Base-by-base conservation (phyloP, 495 filamentous ascomycete species). In the Lindgomyces ingoldianus region DNA sequence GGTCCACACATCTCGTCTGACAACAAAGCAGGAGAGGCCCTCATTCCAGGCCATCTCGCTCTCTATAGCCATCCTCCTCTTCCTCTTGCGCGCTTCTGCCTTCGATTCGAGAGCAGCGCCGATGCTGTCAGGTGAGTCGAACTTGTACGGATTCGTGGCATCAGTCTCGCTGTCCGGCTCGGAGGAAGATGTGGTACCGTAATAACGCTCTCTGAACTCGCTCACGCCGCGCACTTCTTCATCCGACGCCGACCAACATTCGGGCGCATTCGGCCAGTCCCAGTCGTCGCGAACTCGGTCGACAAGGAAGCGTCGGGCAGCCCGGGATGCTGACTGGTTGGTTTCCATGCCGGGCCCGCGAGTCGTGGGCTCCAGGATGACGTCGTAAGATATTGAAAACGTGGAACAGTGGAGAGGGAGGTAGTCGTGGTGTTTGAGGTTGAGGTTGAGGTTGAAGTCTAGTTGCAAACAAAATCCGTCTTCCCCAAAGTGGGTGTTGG, bases 21-120 rank as follows among this genome's bases (percentile, higher is more conserved):
- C 83, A 47, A 85, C 79, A 77, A 88, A 98, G 66, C 85, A 87
- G 47, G 84, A 80, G 42, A 98, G 72, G 0, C 94, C 94, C 21
- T 84, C 78, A 64, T 97, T 98, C 89, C 89, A 95, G 18, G 74
- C 72, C 81, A 90, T 84, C 72, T 98, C 93, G 33, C 89, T 88
- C 53, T 89, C 81, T 55, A 89, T 72, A 30, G 76, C 74, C 10
- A 77, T 81, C 64, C 83, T 79, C 64, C 89, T 79, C 62, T 85
- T 83, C 55, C 81, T 79, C 46, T 87, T 84, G 39, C 84, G 80
- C 57, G 83, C 30, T 62, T 74, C 57, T 77, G 72, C 4, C 79
- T 75, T 30, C 1, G 54, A 19, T 44, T 56, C 60, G 19, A 76
- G 29, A 1, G 74, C 76, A 1, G 71, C 73, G 2, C 80, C 84